These are phyloP conservation scores for Prunus kanzakura DNA, from an alignment of 306 rosid species.

Conservation along the genomic window DNA sequence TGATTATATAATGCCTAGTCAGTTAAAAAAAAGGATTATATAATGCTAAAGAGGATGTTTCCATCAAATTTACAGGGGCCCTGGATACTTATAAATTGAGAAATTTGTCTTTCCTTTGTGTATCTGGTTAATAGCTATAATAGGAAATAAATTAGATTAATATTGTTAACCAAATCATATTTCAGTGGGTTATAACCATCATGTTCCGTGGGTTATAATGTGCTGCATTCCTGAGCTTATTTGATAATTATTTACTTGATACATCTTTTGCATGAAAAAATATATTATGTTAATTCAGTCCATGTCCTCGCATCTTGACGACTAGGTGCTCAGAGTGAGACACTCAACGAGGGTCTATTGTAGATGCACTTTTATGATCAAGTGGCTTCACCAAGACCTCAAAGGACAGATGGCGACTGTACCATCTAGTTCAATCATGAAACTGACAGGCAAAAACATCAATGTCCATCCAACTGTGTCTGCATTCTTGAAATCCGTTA, in stretches of 20 bases:
- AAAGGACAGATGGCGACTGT: constrained; percentile 4
- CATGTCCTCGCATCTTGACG: constrained; percentile 10
- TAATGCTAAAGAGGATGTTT: background rate
- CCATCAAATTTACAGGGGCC: background rate
- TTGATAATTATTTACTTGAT: background rate
- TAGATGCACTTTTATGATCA: constrained; percentile 21
- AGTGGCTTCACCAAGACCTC: constrained; percentile 23
- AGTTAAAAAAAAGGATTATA: background rate
- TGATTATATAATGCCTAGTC: background rate
- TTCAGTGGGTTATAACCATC: background rate
- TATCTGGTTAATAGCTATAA: background rate
- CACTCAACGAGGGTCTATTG: constrained; percentile 18
- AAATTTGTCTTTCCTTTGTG: background rate
- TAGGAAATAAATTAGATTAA: background rate
- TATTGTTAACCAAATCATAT: background rate
- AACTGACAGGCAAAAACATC: constrained; percentile 19
- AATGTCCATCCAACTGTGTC: constrained; percentile 14
- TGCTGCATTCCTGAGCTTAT: background rate
- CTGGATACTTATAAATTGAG: background rate
- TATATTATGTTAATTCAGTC: background rate
- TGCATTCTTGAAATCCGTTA: constrained; percentile 13
- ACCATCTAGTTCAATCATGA: constrained; percentile 24
- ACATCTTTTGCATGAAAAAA: background rate
- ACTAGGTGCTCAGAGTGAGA: constrained; percentile 16
- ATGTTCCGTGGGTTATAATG: background rate